Base-by-base conservation (phyloP, 495 filamentous ascomycete species). In the Daldinia vernicosa region DNA sequence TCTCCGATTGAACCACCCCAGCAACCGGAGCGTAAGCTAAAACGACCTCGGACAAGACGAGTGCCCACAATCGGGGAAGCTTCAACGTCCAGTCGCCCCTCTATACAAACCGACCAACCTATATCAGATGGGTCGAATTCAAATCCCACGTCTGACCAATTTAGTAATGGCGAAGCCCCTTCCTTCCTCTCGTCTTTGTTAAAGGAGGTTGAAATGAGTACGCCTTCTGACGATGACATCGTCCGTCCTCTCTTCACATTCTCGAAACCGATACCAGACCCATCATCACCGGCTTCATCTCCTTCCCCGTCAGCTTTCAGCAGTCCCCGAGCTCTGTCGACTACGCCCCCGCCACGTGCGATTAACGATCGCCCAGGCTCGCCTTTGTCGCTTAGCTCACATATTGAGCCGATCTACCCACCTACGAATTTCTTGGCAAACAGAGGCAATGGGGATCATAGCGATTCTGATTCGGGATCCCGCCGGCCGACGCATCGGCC, bases 181-280 rank as follows among this genome's bases (percentile, higher is more conserved):
- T 86, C 84, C 9, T 97, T 97, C 78, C 80, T 97, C 4, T 89
- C 92, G 40, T 93, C 93, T 0, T 83, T 98, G 14, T 81, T 98
- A 54, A 91, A 91, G 71, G 94, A 98, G 74, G 93, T 98, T 0
- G 93, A 96, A 78, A 88, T 88, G 71, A 89, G 91, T 55, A 79
- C 89, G 1, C 73, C 75, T 6, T 82, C 82, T 0, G 84, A 88
- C 51, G 87, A 87, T 33, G 87, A 88, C 54, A 82, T 76, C 15
- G 77, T 85, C 28, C 82, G 85, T 12, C 79, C 79, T 40, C 61
- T 81, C 30, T 82, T 80, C 71, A 77, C 81, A 67, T 75, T 83
- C 64, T 72, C 86, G 75, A 70, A 85, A 70, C 72, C 82, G 72
- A 60, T 75, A 76, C 72, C 85, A 74, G 75, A 87, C 17, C 83